Evolutionary conservation across 768 basidiomycete genomes (phyloP).

Genomic region (Amanita thiersii): DNA sequence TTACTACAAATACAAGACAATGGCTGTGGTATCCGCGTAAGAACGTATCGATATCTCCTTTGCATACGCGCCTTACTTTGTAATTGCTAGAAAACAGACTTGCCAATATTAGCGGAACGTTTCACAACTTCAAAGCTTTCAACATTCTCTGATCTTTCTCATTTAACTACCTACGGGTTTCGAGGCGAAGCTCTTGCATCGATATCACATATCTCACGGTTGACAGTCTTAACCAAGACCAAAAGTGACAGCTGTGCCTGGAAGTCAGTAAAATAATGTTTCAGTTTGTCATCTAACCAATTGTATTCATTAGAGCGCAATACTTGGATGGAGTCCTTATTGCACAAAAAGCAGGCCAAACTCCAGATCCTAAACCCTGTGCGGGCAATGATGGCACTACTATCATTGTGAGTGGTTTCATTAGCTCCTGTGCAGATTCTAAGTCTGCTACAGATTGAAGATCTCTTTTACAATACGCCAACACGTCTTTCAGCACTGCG

Average conservation of each 20-base stretch:
- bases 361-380: conserved; percentile 75
- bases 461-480: conserved; percentile 91
- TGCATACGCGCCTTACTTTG: neutral
- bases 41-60: conserved; percentile 18
- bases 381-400: conserved; percentile 95
- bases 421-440: neutral
- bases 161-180: conserved; percentile 91
- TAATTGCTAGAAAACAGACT: conserved; percentile 62
- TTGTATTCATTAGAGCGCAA: conserved; percentile 47
- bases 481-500: conserved; percentile 80
- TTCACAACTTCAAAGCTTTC: conserved; percentile 94
- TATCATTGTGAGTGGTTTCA: conserved; percentile 51
- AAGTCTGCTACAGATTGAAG: conserved; percentile 62
- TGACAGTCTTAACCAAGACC: conserved; percentile 88
- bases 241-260: conserved; percentile 77
- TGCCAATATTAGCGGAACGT: conserved; percentile 86
- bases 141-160: conserved; percentile 76
- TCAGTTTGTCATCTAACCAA: conserved; percentile 4
- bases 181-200: conserved; percentile 95
- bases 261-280: conserved; percentile 55
- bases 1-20: conserved; percentile 95
- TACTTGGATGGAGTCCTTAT: conserved; percentile 75
- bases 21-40: conserved; percentile 86
- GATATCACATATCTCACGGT: conserved; percentile 87
- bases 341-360: conserved; percentile 61